Evolutionary conservation across 2,329 filamentous ascomycete genomes (phyloP), one percentile per base, ranked within the genome.

Genomic region (Cryphonectria parasitica): DNA sequence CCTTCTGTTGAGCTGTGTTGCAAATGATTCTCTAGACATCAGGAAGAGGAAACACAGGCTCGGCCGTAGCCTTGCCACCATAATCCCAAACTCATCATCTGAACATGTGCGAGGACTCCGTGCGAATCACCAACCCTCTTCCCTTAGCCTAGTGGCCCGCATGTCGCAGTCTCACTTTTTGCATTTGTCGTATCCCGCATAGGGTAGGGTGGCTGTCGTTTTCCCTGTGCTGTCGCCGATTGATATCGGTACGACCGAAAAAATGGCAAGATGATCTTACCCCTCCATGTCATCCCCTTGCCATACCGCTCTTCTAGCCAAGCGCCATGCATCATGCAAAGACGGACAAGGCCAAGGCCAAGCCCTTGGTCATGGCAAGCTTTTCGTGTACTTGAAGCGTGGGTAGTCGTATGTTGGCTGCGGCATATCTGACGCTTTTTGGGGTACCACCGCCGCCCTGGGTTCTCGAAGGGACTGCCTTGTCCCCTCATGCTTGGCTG

Each of bases 321-420:
- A 56, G 68, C 22, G 28, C 34, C 31, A 54, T 61, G 68, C 52
- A 69, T 66, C 31, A 61, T 61, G 68, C 63, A 45, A 39, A 34
- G 22, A 39, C 64, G 22, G 2, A n/a, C n/a, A n/a, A n/a, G n/a
- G n/a, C n/a, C 52, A 60, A 56, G 43, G 22, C 58, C 58, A 36
- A 17, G 6, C 6, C 36, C 25, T 31, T 31, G 52, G 15, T 15
- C 52, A 56, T 13, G 25, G n/a, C 13, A 11, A 11, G 52, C n/a
- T 56, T 28, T n/a, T 22, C 22, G 45, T 22, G 45, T n/a, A 15
- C 13, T 17, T 43, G 41, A 43, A 43, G 41, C 13, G 41, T 15
- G 41, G 41, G 13, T 6, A 28, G 52, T 54, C 52, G 8, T 28
- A 25, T 28, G n/a, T 56, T 56, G 52, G 28, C 25, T 56, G 28